Percentiles rank a stretch among this genome's conserved stretches.
phyloP scores from a whole-genome alignment of 2,329 filamentous ascomycete species.

The Incumbomyces delicatus region DNA sequence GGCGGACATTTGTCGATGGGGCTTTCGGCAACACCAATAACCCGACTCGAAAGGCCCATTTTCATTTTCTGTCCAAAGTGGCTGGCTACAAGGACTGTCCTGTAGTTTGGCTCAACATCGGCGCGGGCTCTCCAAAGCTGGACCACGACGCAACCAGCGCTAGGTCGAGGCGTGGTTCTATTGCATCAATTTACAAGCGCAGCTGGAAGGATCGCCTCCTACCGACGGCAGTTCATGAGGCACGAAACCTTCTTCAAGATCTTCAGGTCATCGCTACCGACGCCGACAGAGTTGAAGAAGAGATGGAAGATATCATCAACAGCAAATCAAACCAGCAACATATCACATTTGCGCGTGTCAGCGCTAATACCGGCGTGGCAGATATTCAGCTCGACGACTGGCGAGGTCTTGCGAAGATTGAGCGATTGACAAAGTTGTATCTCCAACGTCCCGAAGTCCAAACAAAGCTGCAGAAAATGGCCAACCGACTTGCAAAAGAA shows the following conservation, averaged over 20 bases:
- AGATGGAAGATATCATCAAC: constrained; percentile 12
- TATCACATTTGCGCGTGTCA: constrained; percentile 15
- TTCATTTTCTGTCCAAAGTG: constrained; percentile 15
- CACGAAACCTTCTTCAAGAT: constrained; percentile 13
- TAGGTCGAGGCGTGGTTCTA: not conserved
- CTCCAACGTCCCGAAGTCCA: constrained; percentile 11
- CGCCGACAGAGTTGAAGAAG: constrained; percentile 11
- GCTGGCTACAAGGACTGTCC: constrained; percentile 8
- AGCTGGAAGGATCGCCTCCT: constrained; percentile 14
- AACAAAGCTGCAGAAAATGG: constrained; percentile 6
- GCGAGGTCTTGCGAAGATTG: constrained; percentile 11
- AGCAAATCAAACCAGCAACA: constrained; percentile 9
- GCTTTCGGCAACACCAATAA: constrained; percentile 18
- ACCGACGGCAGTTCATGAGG: constrained; percentile 13
- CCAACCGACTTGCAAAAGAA: constrained; percentile 11
- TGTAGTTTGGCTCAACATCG: constrained; percentile 17
- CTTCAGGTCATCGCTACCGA: constrained; percentile 17
- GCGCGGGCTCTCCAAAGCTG: constrained; percentile 11
- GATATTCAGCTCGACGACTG: constrained; percentile 16
- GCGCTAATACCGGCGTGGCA: constrained; percentile 17
- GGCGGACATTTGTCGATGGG: constrained; percentile 13
- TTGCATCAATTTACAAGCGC: constrained; percentile 3
- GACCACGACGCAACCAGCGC: not conserved
- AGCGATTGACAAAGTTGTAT: constrained; percentile 12
- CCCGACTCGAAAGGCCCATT: constrained; percentile 15